Evolutionary conservation across 2,329 filamentous ascomycete species (phyloP).

Genomic region (Colletotrichum cuscutae): DNA sequence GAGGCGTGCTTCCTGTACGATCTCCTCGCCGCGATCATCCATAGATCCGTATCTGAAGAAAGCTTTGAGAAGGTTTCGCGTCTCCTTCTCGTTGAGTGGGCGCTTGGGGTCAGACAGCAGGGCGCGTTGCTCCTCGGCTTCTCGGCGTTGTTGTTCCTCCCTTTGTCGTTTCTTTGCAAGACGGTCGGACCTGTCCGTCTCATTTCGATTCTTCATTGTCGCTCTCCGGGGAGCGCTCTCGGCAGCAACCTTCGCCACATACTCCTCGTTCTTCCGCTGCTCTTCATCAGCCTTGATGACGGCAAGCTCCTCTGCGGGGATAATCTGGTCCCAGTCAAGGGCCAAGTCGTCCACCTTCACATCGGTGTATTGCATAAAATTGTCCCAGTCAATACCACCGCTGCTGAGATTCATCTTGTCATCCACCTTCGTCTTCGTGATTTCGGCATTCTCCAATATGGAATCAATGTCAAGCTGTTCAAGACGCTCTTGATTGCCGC

Average conservation of each 20-base stretch:
- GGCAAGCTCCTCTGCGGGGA: constrained; percentile 91
- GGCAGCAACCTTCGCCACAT: constrained; percentile 83
- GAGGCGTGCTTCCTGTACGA: constrained; percentile 87
- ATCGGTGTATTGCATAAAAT: constrained; percentile 97
- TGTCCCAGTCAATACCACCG: constrained; percentile 85
- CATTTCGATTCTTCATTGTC: constrained; percentile 66
- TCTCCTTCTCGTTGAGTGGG: constrained; percentile 92
- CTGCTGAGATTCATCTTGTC: constrained; percentile 92
- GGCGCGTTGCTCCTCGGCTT: constrained; percentile 78
- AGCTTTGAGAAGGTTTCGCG: constrained; percentile 88
- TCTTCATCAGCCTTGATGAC: constrained; percentile 91
- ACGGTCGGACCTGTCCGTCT: constrained; percentile 73
- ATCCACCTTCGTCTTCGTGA: constrained; percentile 95
- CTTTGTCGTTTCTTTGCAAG: constrained; percentile 73
- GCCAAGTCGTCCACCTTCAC: constrained; percentile 87
- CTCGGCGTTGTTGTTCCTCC: constrained; percentile 75
- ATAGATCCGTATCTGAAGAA: constrained; percentile 93
- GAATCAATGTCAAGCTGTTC: constrained; percentile 98
- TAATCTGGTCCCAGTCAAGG: constrained; percentile 98
- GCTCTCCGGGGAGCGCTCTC: constrained; percentile 86
- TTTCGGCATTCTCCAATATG: constrained; percentile 94
- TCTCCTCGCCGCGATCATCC: constrained; percentile 87
- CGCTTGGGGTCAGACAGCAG: constrained; percentile 85
- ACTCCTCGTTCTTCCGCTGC: constrained; percentile 82
- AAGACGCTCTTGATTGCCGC: constrained; percentile 93